Base-by-base conservation (phyloP, 257 asterid genomes). In the Nyctanthes arbortristis region DNA sequence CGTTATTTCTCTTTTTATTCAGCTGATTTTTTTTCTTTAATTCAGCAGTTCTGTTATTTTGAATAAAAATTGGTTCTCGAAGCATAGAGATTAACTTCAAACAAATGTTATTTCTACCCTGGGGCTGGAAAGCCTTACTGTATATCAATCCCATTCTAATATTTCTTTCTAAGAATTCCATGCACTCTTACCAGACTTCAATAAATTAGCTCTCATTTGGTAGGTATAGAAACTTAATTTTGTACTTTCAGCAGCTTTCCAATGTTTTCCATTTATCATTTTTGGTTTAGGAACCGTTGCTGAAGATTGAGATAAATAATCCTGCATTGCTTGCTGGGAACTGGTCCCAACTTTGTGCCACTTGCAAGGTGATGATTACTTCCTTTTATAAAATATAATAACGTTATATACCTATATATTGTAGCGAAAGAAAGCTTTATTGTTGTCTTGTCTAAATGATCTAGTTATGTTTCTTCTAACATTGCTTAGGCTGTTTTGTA, bases 301-400 rank as follows among this genome's bases (percentile, higher is more conserved):
- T 94, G 76, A 94, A 88, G 81, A 63, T 85, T 70, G 97, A 89
- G 74, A 80, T 84, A 35, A 87, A 87, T 75, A 85, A 91, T 76
- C 98, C 99, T 73, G 96, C 97, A 73, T 82, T 94, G 86, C 76
- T 89, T 22, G 89, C 95, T 74, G 99, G 97, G 67, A 91, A 94
- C 70, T 94, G 99, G 99, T 82, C 96, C 78, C 99, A 91, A 82
- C 98, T 94, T 76, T 94, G 99, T 73, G 84, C 98, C 71, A 91
- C 99, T 29, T 94, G 99, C 96, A 94, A 91, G 98, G 99, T 94
- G 73, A 67, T 76, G 28, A 34, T 67, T 22, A 18, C 9, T 12
- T 71, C 30, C 60, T 49, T 35, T 32, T 69, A 65, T 49, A n/a
- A n/a, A n/a, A n/a, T n/a, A n/a, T 30, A 65, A 63, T 61, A 31